A percentile compares a stretch with the other conserved stretches of the same genome.
Evolutionary conservation across 805 yeast genomes (phyloP).

Genomic region (Candida krabiensis): DNA sequence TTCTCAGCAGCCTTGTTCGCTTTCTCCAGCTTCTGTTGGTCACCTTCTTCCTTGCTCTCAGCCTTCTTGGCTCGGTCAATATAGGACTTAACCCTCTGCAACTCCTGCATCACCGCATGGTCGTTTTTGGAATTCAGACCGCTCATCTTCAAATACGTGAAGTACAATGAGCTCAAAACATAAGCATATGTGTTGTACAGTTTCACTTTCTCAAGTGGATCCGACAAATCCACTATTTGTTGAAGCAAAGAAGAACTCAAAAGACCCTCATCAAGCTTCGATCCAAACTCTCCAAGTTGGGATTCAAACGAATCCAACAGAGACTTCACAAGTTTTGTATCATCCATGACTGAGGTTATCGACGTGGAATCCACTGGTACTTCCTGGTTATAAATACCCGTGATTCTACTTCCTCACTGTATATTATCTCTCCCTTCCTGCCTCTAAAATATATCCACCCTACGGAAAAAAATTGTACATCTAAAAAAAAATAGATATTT

Average conservation of each 20-base stretch:
- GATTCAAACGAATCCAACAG: conserved; percentile 39
- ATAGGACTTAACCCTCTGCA: conserved; percentile 64
- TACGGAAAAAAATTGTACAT: too few species aligned
- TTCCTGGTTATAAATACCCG: too few species aligned
- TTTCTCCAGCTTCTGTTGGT: conserved; percentile 13
- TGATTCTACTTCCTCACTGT: too few species aligned
- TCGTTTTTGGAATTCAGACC: conserved; percentile 53
- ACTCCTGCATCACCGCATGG: conserved; percentile 68
- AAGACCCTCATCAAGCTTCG: conserved; percentile 34
- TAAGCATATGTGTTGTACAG: conserved; percentile 44
- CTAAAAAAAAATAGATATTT: too few species aligned
- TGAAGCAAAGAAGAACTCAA: conserved; percentile 43
- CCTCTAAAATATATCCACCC: too few species aligned
- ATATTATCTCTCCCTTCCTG: too few species aligned
- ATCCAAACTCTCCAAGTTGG: conserved; percentile 37
- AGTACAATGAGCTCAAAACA: conserved; percentile 54
- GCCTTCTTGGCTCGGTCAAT: conserved; percentile 56
- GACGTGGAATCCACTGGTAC: background rate
- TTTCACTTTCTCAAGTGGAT: conserved; percentile 32
- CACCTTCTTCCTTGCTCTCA: conserved; percentile 29
- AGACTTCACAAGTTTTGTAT: conserved; percentile 39
- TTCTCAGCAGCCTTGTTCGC: conserved; percentile 45
- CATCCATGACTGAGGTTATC: conserved; percentile 41
- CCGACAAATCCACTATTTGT: conserved; percentile 15
- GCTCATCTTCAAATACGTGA: conserved; percentile 55